Conservation (phyloP, 129 eudicot genomes). For the Tagetes erecta region DNA sequence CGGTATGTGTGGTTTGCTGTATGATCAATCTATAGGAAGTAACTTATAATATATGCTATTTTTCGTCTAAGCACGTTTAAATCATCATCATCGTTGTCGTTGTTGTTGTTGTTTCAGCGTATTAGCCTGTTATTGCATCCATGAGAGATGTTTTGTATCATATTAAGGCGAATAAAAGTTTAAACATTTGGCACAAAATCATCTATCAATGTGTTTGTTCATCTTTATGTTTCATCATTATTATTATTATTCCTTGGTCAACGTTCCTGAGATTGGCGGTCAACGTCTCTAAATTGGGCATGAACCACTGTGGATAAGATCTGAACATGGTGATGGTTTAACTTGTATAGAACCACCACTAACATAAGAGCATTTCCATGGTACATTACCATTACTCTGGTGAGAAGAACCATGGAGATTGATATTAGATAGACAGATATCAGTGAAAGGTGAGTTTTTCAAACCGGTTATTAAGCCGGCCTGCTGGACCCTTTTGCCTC, state of each 20-base stretch:
- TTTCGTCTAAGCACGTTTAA: neutral
- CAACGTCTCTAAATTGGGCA: constrained; percentile 18
- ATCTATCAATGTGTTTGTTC: neutral
- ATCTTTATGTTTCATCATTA: neutral
- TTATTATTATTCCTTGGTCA: neutral
- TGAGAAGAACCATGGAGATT: constrained; percentile 42
- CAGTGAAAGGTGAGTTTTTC: constrained; percentile 61
- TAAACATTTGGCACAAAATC: constrained; percentile 1
- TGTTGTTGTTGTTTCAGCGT: neutral
- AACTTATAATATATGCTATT: neutral
- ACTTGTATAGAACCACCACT: constrained; percentile 54
- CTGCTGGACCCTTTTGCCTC: constrained; percentile 47
- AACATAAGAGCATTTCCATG: constrained; percentile 73
- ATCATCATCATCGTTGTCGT: neutral
- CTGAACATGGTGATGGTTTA: constrained; percentile 67
- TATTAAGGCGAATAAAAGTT: constrained; percentile 23
- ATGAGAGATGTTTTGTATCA: constrained; percentile 12
- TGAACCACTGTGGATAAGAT: constrained; percentile 25
- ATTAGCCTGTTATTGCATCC: constrained; percentile 4
- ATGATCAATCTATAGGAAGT: neutral
- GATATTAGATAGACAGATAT: constrained; percentile 55
- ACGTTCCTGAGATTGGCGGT: neutral
- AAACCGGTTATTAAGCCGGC: constrained; percentile 67
- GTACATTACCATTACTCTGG: constrained; percentile 7
- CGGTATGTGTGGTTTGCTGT: constrained; percentile 7